Evolutionary conservation across 305 asterid species (phyloP).

Genomic region (Fraxinus xanthoxyloides): DNA sequence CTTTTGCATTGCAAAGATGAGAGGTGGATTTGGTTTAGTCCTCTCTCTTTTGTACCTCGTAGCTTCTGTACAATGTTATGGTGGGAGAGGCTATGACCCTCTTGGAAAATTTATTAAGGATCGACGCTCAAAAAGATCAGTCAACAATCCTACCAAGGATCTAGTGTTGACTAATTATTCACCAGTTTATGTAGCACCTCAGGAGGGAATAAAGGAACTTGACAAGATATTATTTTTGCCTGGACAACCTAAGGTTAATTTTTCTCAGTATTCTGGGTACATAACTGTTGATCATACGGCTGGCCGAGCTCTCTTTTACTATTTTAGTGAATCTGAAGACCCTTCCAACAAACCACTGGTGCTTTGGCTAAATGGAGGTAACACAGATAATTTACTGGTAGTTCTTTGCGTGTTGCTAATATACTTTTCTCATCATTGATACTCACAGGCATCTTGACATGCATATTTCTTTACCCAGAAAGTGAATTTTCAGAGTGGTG

Average conservation of each 20-base stretch:
- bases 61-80: constrained; percentile 29
- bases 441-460: background rate
- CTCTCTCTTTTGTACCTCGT: constrained; percentile 24
- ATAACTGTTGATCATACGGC: constrained; percentile 49
- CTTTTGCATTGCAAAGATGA: constrained; percentile 21
- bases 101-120: constrained; percentile 15
- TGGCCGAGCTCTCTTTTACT: constrained; percentile 58
- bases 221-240: constrained; percentile 43
- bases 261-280: constrained; percentile 57
- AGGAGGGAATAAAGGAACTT: constrained; percentile 39
- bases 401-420: background rate
- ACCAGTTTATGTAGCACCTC: constrained; percentile 33
- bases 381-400: background rate
- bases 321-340: constrained; percentile 44
- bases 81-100: constrained; percentile 25
- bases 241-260: constrained; percentile 53
- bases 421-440: background rate
- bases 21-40: constrained; percentile 2
- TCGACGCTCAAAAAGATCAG: constrained; percentile 4
- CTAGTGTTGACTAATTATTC: constrained; percentile 5
- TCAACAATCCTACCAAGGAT: background rate
- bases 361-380: constrained; percentile 45
- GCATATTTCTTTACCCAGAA: background rate
- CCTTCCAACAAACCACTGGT: constrained; percentile 55
- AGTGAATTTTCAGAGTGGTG: background rate